phyloP scores from a whole-genome alignment of 2,329 filamentous ascomycete species.

The Monilinia fructicola region DNA sequence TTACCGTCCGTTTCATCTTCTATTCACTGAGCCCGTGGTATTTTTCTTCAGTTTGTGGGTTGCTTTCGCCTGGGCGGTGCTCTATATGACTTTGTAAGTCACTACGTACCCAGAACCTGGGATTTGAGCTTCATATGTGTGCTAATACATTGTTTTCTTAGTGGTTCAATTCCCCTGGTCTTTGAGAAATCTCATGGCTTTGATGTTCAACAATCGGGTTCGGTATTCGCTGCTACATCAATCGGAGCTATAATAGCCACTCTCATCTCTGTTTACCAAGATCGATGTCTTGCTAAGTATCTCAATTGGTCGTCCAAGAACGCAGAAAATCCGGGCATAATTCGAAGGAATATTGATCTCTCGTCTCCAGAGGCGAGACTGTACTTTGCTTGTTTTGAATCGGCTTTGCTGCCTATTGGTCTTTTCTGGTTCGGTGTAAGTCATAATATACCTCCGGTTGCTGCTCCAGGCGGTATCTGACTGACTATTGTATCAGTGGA shows the following conservation, averaged over 20 bases:
- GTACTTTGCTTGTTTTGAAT: constrained; percentile 79
- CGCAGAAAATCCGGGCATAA: constrained; percentile 24
- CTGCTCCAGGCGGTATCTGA: background rate
- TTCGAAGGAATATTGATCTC: constrained; percentile 32
- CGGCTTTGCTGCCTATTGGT: constrained; percentile 72
- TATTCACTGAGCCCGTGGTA: constrained; percentile 74
- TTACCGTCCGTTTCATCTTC: constrained; percentile 73
- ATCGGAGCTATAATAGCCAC: constrained; percentile 67
- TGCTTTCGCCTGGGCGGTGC: constrained; percentile 82
- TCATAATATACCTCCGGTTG: background rate
- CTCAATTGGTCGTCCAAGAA: constrained; percentile 38
- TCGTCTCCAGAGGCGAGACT: constrained; percentile 71
- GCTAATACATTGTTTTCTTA: background rate
- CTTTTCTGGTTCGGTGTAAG: constrained; percentile 57
- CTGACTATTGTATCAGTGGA: constrained; percentile 58
- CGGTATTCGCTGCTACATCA: constrained; percentile 72
- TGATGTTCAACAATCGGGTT: constrained; percentile 63
- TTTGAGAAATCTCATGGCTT: constrained; percentile 69
- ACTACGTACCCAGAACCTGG: background rate
- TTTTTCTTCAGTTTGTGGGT: constrained; percentile 91
- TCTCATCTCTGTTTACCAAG: constrained; percentile 68
- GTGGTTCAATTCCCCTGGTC: constrained; percentile 72
- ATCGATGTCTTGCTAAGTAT: constrained; percentile 58
- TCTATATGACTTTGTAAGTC: constrained; percentile 72
- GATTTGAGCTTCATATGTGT: background rate